Percentiles rank a stretch among this genome's conserved stretches.
Evolutionary conservation across 2,329 filamentous ascomycete species (phyloP).

Genomic region (Biscogniauxia mediterranea): DNA sequence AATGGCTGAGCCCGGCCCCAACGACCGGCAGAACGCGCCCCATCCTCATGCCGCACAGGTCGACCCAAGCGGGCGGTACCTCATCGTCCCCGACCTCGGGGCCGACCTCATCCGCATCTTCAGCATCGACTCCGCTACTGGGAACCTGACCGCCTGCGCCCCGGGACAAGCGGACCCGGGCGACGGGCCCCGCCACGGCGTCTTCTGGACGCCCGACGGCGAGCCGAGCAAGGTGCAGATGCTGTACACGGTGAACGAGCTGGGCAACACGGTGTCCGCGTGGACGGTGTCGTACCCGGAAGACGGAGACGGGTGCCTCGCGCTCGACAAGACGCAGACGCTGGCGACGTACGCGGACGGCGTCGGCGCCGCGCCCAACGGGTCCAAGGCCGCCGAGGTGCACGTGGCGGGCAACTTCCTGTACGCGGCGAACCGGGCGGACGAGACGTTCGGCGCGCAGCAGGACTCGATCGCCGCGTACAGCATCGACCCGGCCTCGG

Average conservation of each 20-base stretch:
- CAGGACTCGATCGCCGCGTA: constrained; percentile 58
- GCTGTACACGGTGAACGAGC: constrained; percentile 47
- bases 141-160: constrained; percentile 45
- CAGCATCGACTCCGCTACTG: constrained; percentile 44
- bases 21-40: constrained; percentile 52
- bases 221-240: constrained; percentile 28
- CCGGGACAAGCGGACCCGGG: constrained; percentile 42
- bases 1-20: constrained; percentile 41
- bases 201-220: constrained; percentile 44
- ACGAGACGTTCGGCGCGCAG: constrained; percentile 52
- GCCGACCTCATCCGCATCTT: constrained; percentile 55
- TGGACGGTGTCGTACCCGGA: constrained; percentile 48
- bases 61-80: constrained; percentile 47
- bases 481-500: constrained; percentile 43
- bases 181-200: constrained; percentile 52
- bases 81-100: constrained; percentile 53
- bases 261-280: constrained; percentile 47
- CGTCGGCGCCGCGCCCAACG: constrained; percentile 37
- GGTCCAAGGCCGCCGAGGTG: constrained; percentile 56
- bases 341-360: constrained; percentile 46
- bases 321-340: constrained; percentile 44
- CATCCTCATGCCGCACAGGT: constrained; percentile 53
- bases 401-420: constrained; percentile 52
- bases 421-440: constrained; percentile 61
- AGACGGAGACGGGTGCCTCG: constrained; percentile 41